phyloP scores from a whole-genome alignment of 2,329 filamentous ascomycete species.

The Pseudogymnoascus sp. region DNA sequence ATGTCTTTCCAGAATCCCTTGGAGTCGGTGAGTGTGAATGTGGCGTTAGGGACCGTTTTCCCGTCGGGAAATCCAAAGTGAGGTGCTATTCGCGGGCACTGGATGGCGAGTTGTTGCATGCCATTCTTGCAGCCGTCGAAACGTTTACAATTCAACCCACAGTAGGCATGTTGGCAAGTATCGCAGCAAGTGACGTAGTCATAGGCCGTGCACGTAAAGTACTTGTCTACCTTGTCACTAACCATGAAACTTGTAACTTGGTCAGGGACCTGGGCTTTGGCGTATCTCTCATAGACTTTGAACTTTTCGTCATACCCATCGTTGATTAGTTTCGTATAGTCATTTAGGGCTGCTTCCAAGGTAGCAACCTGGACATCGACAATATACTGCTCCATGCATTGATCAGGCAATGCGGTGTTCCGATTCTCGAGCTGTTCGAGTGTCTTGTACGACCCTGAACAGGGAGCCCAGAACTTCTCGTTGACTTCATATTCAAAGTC shows the following conservation, averaged over 20 bases:
- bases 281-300: neutral
- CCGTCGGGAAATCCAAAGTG: neutral
- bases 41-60: neutral
- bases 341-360: neutral
- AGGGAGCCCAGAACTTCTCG: neutral
- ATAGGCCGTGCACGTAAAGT: neutral
- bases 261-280: neutral
- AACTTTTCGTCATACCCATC: neutral
- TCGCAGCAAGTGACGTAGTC: neutral
- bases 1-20: neutral
- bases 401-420: neutral
- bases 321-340: neutral
- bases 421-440: neutral
- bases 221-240: neutral
- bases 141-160: neutral
- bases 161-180: neutral
- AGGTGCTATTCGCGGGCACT: neutral
- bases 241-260: neutral
- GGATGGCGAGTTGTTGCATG: neutral
- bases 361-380: neutral
- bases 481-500: neutral
- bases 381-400: neutral
- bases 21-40: neutral
- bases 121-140: too few relatives aligned
- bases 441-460: neutral